phyloP scores from a whole-genome alignment of 2,329 filamentous ascomycete genomes.

The Cercospora zeina region DNA sequence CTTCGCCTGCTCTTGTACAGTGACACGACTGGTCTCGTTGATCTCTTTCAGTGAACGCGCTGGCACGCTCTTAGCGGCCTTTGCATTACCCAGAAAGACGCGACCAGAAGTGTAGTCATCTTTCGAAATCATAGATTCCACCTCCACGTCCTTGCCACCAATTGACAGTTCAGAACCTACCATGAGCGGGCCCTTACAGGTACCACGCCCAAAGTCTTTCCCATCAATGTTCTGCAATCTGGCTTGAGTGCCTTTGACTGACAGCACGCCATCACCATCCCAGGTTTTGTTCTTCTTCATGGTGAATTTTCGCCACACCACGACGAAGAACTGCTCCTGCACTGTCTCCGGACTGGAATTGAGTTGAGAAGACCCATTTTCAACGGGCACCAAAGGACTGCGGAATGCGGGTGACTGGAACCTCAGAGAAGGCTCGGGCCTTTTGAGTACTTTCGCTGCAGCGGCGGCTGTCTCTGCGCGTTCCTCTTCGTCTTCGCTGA shows the following conservation, averaged over 20 bases:
- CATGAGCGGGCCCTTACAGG: slow-evolving; percentile 58
- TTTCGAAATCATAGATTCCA: slow-evolving; percentile 62
- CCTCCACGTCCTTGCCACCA: slow-evolving; percentile 67
- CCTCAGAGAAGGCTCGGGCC: slow-evolving; percentile 25
- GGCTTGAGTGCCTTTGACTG: slow-evolving; percentile 58
- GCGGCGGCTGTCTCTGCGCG: slow-evolving; percentile 30
- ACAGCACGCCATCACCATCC: slow-evolving; percentile 70
- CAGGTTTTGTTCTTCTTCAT: slow-evolving; percentile 75
- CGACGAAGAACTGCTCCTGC: slow-evolving; percentile 46
- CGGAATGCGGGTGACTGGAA: slow-evolving; percentile 32
- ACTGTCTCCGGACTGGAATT: slow-evolving; percentile 25
- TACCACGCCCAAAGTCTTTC: slow-evolving; percentile 61
- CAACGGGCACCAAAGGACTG: slow-evolving; percentile 38
- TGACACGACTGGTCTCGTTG: slow-evolving; percentile 31
- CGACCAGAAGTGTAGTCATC: slow-evolving; percentile 48
- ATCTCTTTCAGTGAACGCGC: slow-evolving; percentile 34
- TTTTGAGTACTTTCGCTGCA: slow-evolving; percentile 39
- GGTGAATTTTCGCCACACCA: slow-evolving; percentile 64
- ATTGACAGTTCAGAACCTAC: slow-evolving; percentile 63
- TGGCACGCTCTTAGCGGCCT: slow-evolving; percentile 32
- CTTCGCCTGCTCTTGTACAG: slow-evolving; percentile 37
- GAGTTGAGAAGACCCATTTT: slow-evolving; percentile 26
- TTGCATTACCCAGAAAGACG: slow-evolving; percentile 34
- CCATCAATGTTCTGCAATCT: slow-evolving; percentile 64
- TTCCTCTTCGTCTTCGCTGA: slow-evolving; percentile 37